Conservation (phyloP, 2,329 filamentous ascomycete genomes). For the Akanthomyces dipterigenus region DNA sequence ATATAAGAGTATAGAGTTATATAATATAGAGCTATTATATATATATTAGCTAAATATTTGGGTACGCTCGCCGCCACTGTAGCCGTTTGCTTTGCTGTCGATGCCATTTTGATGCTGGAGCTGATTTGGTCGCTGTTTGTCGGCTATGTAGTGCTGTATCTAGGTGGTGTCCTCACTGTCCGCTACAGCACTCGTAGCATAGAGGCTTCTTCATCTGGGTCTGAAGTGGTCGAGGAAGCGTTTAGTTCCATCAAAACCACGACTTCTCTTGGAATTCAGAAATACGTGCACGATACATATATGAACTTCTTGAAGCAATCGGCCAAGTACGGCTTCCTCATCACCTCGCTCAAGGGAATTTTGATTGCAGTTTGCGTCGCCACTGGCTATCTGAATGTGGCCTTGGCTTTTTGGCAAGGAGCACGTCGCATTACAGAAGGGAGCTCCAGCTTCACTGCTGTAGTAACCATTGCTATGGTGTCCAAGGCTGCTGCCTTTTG, state of each 20-base stretch:
- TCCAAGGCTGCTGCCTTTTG: conserved; percentile 9
- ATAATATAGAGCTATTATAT: too few species aligned
- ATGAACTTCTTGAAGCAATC: conserved; percentile 11
- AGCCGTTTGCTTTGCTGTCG: neutral
- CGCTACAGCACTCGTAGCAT: neutral
- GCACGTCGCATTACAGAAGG: conserved; percentile 26
- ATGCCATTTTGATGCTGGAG: neutral
- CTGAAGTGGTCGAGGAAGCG: conserved; percentile 29
- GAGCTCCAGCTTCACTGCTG: conserved; percentile 26
- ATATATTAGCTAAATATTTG: too few species aligned
- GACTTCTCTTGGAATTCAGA: conserved; percentile 31
- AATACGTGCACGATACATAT: conserved; percentile 27
- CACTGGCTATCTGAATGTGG: conserved; percentile 29
- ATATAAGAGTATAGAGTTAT: too few species aligned
- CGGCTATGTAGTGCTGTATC: neutral
- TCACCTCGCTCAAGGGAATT: conserved; percentile 26
- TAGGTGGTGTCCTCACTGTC: neutral
- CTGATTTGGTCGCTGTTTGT: neutral
- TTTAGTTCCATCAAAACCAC: conserved; percentile 31
- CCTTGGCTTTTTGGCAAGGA: conserved; percentile 34
- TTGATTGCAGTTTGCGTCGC: conserved; percentile 27
- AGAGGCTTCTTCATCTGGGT: neutral
- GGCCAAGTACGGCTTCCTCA: conserved; percentile 22
- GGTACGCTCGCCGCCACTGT: neutral
- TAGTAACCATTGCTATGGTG: conserved; percentile 20